Evolutionary conservation across 2,329 filamentous ascomycete genomes (phyloP).

Genomic region (Colletotrichum lentis): DNA sequence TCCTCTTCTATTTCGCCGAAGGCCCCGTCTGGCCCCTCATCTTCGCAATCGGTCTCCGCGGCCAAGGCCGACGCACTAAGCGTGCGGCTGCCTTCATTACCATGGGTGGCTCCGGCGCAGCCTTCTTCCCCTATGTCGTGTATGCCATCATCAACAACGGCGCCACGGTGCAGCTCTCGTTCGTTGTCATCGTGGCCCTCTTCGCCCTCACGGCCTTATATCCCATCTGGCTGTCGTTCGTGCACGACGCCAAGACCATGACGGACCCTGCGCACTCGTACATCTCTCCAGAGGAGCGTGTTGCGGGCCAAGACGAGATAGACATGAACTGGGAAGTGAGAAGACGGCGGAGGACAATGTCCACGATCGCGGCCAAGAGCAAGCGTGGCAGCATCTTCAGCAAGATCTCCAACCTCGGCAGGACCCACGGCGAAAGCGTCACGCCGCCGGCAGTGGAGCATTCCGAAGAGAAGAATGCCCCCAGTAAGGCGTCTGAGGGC

Average conservation of each 20-base stretch:
- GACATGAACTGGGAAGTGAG: conserved; percentile 30
- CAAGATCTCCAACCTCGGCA: conserved; percentile 32
- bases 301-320: conserved; percentile 24
- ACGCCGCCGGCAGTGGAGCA: conserved; percentile 31
- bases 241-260: conserved; percentile 56
- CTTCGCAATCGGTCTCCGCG: conserved; percentile 80
- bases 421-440: conserved; percentile 30
- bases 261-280: conserved; percentile 48
- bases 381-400: conserved; percentile 32
- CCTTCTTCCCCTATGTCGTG: conserved; percentile 77
- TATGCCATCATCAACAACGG: conserved; percentile 70
- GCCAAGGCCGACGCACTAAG: conserved; percentile 82
- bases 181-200: conserved; percentile 67
- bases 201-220: conserved; percentile 58
- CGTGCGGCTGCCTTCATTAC: conserved; percentile 80
- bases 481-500: conserved; percentile 31
- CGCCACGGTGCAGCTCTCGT: conserved; percentile 70
- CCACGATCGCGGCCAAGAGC: conserved; percentile 22
- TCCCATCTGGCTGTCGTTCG: conserved; percentile 58
- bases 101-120: conserved; percentile 76
- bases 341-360: conserved; percentile 21
- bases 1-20: conserved; percentile 81
- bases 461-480: conserved; percentile 32
- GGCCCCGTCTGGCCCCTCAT: conserved; percentile 85
- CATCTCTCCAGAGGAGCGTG: conserved; percentile 33